These are phyloP conservation scores for Naematelia encephala DNA, from an alignment of 768 basidiomycete genomes.

Conservation along the genomic window DNA sequence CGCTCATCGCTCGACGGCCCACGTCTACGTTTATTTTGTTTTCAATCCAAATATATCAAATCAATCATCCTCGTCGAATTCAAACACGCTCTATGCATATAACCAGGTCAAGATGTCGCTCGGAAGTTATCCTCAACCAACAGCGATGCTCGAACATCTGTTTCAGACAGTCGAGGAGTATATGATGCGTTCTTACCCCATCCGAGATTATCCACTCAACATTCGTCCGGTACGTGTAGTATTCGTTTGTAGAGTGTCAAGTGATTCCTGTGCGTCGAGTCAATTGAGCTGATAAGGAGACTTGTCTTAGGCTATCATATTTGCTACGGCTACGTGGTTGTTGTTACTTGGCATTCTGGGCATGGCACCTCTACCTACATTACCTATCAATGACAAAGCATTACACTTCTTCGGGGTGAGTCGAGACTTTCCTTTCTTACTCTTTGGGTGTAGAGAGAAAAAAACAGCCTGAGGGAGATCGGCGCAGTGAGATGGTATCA, in stretches of 20 bases:
- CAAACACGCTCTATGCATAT: background rate
- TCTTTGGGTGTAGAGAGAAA: too few relatives aligned
- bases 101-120: slow-evolving; percentile 17
- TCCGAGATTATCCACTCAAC: slow-evolving; percentile 38
- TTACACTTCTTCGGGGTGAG: slow-evolving; percentile 50
- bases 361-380: slow-evolving; percentile 41
- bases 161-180: slow-evolving; percentile 18
- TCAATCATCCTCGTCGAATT: background rate
- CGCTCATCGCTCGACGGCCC: background rate
- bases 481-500: too few relatives aligned
- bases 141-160: slow-evolving; percentile 28
- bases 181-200: slow-evolving; percentile 31
- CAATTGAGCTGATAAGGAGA: background rate
- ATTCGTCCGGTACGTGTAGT: slow-evolving; percentile 41
- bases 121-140: slow-evolving; percentile 32
- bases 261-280: background rate
- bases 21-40: slow-evolving; percentile 1
- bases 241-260: background rate
- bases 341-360: slow-evolving; percentile 43
- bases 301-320: slow-evolving; percentile 33
- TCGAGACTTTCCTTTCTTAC: background rate
- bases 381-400: slow-evolving; percentile 49
- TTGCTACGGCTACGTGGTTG: slow-evolving; percentile 44
- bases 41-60: background rate
- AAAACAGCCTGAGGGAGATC: too few relatives aligned